A percentile compares a stretch with the other conserved stretches of the same genome.
These are phyloP conservation scores for Hypoxylon trugodes DNA, from an alignment of 495 filamentous ascomycete genomes.

Conservation along the genomic window DNA sequence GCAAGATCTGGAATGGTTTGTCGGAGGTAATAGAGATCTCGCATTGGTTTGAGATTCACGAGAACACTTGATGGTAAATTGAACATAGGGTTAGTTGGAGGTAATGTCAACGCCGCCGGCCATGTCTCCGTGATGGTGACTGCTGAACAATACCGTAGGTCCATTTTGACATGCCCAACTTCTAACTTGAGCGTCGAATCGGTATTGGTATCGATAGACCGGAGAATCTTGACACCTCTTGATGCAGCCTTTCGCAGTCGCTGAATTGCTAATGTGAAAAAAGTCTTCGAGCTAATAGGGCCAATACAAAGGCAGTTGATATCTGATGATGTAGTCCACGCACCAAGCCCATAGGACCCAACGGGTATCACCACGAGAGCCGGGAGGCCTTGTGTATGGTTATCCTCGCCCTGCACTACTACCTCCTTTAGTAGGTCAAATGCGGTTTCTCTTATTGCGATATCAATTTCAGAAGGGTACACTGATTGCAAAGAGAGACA, in stretches of 20 bases:
- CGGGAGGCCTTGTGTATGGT: conserved; percentile 35
- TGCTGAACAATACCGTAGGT: conserved; percentile 68
- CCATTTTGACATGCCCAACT: conserved; percentile 58
- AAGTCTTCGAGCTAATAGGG: conserved; percentile 60
- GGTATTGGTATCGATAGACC: conserved; percentile 59
- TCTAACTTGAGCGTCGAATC: conserved; percentile 66
- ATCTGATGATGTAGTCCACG: conserved; percentile 63
- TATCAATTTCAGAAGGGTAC: conserved; percentile 55
- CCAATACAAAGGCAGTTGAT: conserved; percentile 68
- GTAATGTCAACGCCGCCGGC: conserved; percentile 45
- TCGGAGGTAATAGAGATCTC: conserved; percentile 63
- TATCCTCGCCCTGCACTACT: conserved; percentile 33
- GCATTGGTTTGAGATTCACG: conserved; percentile 62
- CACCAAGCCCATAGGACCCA: conserved; percentile 67
- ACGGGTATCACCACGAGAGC: conserved; percentile 61
- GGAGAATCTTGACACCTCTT: conserved; percentile 57
- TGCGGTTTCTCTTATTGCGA: conserved; percentile 49
- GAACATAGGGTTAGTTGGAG: conserved; percentile 56
- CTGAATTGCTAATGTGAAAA: conserved; percentile 62
- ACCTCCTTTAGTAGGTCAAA: conserved; percentile 54
- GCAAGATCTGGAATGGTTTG: conserved; percentile 60
- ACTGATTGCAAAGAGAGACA: conserved; percentile 42
- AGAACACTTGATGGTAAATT: conserved; percentile 56
- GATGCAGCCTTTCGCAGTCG: conserved; percentile 54
- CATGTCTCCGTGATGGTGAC: conserved; percentile 54